Conservation (phyloP, 768 basidiomycete genomes). For the Pleurotus ostreatus region DNA sequence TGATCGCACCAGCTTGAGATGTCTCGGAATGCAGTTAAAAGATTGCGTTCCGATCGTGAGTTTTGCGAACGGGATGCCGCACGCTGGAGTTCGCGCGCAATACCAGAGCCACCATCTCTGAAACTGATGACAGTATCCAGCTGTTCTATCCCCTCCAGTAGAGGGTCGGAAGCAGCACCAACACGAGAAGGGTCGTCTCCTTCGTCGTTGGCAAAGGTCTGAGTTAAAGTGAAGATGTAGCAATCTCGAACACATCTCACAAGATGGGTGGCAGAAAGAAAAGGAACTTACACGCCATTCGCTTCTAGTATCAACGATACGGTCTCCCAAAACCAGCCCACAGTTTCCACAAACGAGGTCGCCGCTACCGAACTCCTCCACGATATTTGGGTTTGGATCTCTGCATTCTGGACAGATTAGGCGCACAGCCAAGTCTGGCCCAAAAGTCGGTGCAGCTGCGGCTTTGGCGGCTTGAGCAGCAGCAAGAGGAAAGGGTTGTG, state of each 20-base stretch:
- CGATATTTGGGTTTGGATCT: conserved; percentile 89
- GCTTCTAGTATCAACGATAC: conserved; percentile 95
- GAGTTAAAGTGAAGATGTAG: conserved; percentile 14
- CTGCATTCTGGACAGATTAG: conserved; percentile 95
- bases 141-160: conserved; percentile 93
- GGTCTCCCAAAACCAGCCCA: conserved; percentile 92
- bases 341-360: conserved; percentile 95
- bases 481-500: conserved; percentile 80
- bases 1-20: conserved; percentile 94
- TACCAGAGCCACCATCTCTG: conserved; percentile 90
- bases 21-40: conserved; percentile 85
- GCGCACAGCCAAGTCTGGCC: conserved; percentile 82
- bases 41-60: conserved; percentile 79
- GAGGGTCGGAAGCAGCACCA: conserved; percentile 90
- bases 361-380: conserved; percentile 97
- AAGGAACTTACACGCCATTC: conserved; percentile 86
- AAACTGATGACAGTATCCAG: conserved; percentile 94
- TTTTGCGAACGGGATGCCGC: conserved; percentile 80
- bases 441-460: conserved; percentile 56
- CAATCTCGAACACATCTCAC: conserved; percentile 15
- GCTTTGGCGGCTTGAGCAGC: conserved; percentile 44
- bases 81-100: conserved; percentile 88
- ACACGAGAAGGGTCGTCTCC: conserved; percentile 99
- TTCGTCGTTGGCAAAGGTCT: conserved; percentile 99
- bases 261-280: conserved; percentile 8